Percentiles rank a stretch among this genome's conserved stretches.
Conservation (phyloP, 805 yeast genomes). For the Metschnikowia kunwiensis region DNA sequence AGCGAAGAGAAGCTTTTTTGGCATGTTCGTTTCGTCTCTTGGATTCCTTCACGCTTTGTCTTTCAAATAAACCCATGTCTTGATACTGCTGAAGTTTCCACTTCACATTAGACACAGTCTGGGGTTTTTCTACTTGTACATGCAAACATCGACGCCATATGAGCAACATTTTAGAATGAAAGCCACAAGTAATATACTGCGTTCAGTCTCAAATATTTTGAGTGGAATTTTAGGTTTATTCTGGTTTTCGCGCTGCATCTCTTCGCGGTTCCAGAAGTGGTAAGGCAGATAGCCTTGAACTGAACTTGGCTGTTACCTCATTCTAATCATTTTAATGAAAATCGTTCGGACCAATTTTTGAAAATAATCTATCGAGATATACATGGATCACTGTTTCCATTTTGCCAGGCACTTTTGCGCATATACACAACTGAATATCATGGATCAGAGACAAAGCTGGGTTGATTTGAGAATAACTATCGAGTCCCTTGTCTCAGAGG, state of each 20-base stretch:
- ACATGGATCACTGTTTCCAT: too few species aligned
- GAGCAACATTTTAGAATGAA: constrained; percentile 4
- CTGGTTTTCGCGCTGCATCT: too few species aligned
- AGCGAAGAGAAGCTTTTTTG: constrained; percentile 4
- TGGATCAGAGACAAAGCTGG: constrained; percentile 57
- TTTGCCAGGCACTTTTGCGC: background rate
- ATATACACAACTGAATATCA: background rate
- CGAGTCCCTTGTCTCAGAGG: constrained; percentile 46
- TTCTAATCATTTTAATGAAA: too few species aligned
- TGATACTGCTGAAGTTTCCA: constrained; percentile 27
- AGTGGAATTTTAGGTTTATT: too few species aligned
- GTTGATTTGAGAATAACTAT: constrained; percentile 45
- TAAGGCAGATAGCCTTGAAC: too few species aligned
- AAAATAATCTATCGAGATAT: too few species aligned
- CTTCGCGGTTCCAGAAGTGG: too few species aligned
- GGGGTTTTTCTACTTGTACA: background rate
- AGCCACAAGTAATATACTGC: too few species aligned
- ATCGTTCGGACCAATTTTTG: too few species aligned
- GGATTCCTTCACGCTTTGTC: constrained; percentile 18
- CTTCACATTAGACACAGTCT: constrained; percentile 10
- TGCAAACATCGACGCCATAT: constrained; percentile 2
- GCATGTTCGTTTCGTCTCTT: constrained; percentile 11
- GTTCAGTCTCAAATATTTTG: too few species aligned
- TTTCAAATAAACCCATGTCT: constrained; percentile 28
- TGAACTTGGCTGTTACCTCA: too few species aligned